A percentile compares a stretch with the other conserved stretches of the same genome.
phyloP scores from a whole-genome alignment of 2,329 filamentous ascomycete genomes.

The Botrytis porri region DNA sequence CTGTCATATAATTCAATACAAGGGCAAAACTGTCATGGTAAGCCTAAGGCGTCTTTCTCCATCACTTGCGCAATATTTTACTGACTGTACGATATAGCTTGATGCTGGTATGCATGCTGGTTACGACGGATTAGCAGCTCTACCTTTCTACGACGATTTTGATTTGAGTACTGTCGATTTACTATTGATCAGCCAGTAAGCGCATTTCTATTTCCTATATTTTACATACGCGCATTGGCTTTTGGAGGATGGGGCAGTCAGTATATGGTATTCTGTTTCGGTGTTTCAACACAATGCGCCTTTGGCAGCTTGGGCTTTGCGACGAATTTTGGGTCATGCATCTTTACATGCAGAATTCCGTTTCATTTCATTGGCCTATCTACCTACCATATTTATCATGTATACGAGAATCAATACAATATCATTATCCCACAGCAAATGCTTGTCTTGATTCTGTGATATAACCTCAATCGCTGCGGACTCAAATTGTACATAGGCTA shows the following conservation, averaged over 20 bases:
- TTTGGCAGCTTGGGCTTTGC: not conserved
- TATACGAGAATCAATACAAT: constrained; percentile 48
- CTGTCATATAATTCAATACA: constrained; percentile 98
- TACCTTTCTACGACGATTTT: constrained; percentile 98
- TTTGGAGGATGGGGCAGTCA: not conserved
- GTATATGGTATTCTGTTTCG: constrained; percentile 10
- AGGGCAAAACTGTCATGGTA: constrained; percentile 99
- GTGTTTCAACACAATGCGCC: constrained; percentile 5
- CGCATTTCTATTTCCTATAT: constrained; percentile 37
- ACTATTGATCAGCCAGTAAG: constrained; percentile 98
- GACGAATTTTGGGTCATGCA: constrained; percentile 1
- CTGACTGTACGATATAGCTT: constrained; percentile 54
- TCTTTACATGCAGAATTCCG: not conserved
- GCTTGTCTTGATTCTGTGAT: constrained; percentile 39
- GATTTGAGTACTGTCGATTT: constrained; percentile 96
- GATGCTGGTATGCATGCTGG: constrained; percentile 97
- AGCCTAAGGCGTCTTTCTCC: constrained; percentile 34
- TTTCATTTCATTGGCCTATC: constrained; percentile 14
- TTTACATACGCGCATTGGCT: constrained; percentile 13
- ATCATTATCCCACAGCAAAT: constrained; percentile 37
- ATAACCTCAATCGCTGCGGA: constrained; percentile 30
- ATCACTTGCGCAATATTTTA: not conserved
- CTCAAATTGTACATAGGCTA: constrained; percentile 35
- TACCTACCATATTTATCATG: constrained; percentile 31
- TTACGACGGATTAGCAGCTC: constrained; percentile 87